A percentile compares a stretch with the other conserved stretches of the same genome.
Conservation (phyloP, 2,329 filamentous ascomycete species). For the Calonectria hongkongensis region DNA sequence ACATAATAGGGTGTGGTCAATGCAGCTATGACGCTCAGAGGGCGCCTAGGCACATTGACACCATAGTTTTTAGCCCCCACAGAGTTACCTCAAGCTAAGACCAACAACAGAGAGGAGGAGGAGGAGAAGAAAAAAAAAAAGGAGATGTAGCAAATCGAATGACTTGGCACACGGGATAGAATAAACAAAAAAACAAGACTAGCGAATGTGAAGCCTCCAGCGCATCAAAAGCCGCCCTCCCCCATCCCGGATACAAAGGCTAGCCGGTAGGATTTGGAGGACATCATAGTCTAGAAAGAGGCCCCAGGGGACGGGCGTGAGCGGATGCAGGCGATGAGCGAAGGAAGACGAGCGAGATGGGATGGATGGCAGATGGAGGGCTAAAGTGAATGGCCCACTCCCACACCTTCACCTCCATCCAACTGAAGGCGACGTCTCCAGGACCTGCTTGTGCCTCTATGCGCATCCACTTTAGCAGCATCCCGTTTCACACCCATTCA, state of each 20-base stretch:
- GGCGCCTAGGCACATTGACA: slow-evolving; percentile 11
- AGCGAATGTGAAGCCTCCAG: slow-evolving; percentile 25
- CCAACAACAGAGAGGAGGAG: background rate
- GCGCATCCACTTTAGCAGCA: slow-evolving; percentile 13
- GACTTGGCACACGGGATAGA: slow-evolving; percentile 1
- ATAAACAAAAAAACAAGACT: background rate
- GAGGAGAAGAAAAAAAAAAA: background rate
- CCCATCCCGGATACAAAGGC: slow-evolving; percentile 10
- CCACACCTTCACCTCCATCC: slow-evolving; percentile 13
- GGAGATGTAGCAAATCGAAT: slow-evolving; percentile 14
- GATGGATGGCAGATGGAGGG: slow-evolving; percentile 22
- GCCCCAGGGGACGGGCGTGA: slow-evolving; percentile 3
- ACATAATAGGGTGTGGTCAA: slow-evolving; percentile 52
- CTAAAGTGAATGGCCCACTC: slow-evolving; percentile 12
- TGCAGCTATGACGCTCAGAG: slow-evolving; percentile 42
- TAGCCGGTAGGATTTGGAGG: slow-evolving; percentile 29
- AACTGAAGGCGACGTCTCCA: background rate
- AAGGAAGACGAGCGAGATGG: slow-evolving; percentile 9
- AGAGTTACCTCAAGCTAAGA: slow-evolving; percentile 1
- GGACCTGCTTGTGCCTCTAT: slow-evolving; percentile 14
- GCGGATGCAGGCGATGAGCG: slow-evolving; percentile 6
- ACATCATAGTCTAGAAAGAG: slow-evolving; percentile 12
- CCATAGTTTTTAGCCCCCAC: slow-evolving; percentile 33
- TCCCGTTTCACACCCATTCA: slow-evolving; percentile 36
- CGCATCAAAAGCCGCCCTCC: slow-evolving; percentile 13